phyloP scores from a whole-genome alignment of 2,329 filamentous ascomycete species.

The Arthroderma sp. region DNA sequence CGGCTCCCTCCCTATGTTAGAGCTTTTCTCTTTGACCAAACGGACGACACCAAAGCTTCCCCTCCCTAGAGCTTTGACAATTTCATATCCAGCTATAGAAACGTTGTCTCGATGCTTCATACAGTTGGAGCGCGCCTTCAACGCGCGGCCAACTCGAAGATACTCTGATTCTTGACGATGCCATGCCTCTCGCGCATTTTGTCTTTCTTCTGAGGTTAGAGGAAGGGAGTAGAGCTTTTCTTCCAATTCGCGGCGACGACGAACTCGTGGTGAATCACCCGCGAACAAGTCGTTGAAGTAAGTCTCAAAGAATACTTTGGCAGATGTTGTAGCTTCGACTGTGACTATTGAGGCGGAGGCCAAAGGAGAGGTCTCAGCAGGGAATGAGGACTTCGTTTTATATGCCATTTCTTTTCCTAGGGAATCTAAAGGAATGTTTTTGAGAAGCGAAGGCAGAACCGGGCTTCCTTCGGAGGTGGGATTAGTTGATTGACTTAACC shows the following conservation, averaged over 20 bases:
- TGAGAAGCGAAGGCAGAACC: slow-evolving; percentile 11
- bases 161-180: slow-evolving; percentile 56
- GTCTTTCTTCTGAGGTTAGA: slow-evolving; percentile 43
- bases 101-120: slow-evolving; percentile 34
- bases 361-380: slow-evolving; percentile 7
- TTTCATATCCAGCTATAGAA: slow-evolving; percentile 57
- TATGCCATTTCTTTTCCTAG: slow-evolving; percentile 1
- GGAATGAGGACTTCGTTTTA: neutral
- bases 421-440: slow-evolving; percentile 2
- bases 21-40: slow-evolving; percentile 56
- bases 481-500: slow-evolving; percentile 21
- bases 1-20: slow-evolving; percentile 3
- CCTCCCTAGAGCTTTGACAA: slow-evolving; percentile 72
- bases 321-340: slow-evolving; percentile 63
- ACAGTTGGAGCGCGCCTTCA: slow-evolving; percentile 49
- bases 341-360: slow-evolving; percentile 38
- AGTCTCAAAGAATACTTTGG: slow-evolving; percentile 77
- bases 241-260: slow-evolving; percentile 52
- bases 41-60: slow-evolving; percentile 90
- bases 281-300: slow-evolving; percentile 61
- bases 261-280: slow-evolving; percentile 43
- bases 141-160: slow-evolving; percentile 56
- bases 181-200: slow-evolving; percentile 46
- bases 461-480: slow-evolving; percentile 23
- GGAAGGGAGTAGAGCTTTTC: slow-evolving; percentile 46